A percentile compares a stretch with the other conserved stretches of the same genome.
Evolutionary conservation across 345 rosid species (phyloP).

Genomic region (Abelmoschus esculentus): DNA sequence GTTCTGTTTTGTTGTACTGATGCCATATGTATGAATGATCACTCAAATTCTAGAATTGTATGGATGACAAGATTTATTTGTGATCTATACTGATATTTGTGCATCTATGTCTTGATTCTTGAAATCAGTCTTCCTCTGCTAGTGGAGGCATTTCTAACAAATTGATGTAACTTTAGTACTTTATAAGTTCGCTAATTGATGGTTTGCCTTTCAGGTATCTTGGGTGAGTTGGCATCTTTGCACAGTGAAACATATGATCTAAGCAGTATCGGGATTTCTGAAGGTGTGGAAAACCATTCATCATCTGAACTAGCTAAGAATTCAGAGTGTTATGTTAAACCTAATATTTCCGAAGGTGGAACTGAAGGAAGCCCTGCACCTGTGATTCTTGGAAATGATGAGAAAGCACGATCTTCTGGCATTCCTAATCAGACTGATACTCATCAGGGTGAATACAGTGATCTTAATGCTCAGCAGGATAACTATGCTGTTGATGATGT

Average conservation of each 20-base stretch:
- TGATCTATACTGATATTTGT: not conserved
- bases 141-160: not conserved
- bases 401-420: slow-evolving; percentile 24
- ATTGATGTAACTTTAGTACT: not conserved
- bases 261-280: slow-evolving; percentile 42
- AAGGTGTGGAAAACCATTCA: slow-evolving; percentile 31
- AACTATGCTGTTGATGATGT: slow-evolving; percentile 15
- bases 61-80: not conserved
- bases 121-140: not conserved
- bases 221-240: slow-evolving; percentile 45
- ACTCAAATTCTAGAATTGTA: no score
- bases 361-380: slow-evolving; percentile 22
- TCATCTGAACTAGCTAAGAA: slow-evolving; percentile 34
- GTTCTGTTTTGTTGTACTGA: no score
- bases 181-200: not conserved
- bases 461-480: slow-evolving; percentile 17
- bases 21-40: no score
- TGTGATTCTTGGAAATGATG: slow-evolving; percentile 21
- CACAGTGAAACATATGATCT: slow-evolving; percentile 56
- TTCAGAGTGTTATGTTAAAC: slow-evolving; percentile 28
- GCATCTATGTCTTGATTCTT: not conserved
- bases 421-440: slow-evolving; percentile 17
- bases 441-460: slow-evolving; percentile 21
- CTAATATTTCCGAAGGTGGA: slow-evolving; percentile 26
- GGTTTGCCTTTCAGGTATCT: slow-evolving; percentile 55